phyloP scores from a whole-genome alignment of 352 stramenopile species.

The Nothophytophthora sp. region DNA sequence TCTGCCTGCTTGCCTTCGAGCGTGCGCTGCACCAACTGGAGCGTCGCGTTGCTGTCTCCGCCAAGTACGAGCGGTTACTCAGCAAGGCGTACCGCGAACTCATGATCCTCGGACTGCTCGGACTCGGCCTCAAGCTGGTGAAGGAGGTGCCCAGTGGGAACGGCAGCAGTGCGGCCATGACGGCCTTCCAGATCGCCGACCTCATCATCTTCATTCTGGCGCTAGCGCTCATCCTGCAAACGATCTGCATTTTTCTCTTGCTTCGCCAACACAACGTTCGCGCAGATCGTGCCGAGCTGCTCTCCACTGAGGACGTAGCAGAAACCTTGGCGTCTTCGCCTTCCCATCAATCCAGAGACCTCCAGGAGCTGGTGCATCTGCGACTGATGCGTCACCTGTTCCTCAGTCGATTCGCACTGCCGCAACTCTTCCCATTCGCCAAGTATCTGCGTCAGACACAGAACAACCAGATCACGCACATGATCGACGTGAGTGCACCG shows the following conservation, averaged over 20 bases:
- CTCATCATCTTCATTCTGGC: slow-evolving; percentile 57
- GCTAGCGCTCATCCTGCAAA: slow-evolving; percentile 49
- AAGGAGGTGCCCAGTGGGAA: slow-evolving; percentile 33
- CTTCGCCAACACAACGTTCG: slow-evolving; percentile 33
- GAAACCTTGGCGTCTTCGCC: slow-evolving; percentile 7
- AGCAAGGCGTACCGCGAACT: slow-evolving; percentile 59
- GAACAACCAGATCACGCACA: slow-evolving; percentile 75
- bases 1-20: slow-evolving; percentile 47
- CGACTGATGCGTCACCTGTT: slow-evolving; percentile 48
- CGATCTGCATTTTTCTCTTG: slow-evolving; percentile 43
- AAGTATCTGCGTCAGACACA: slow-evolving; percentile 72
- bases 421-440: slow-evolving; percentile 60
- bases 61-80: slow-evolving; percentile 62
- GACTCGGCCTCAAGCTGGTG: slow-evolving; percentile 43
- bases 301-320: slow-evolving; percentile 30
- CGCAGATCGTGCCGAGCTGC: slow-evolving; percentile 38
- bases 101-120: slow-evolving; percentile 58
- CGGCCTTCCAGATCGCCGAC: slow-evolving; percentile 51
- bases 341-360: neutral
- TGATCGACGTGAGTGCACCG: slow-evolving; percentile 65
- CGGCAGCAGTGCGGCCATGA: slow-evolving; percentile 21
- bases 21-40: slow-evolving; percentile 36
- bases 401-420: slow-evolving; percentile 33
- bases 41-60: slow-evolving; percentile 32
- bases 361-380: slow-evolving; percentile 24